Base-by-base conservation (phyloP, 2,329 filamentous ascomycete genomes). In the Rhynchosporium graminicola region DNA sequence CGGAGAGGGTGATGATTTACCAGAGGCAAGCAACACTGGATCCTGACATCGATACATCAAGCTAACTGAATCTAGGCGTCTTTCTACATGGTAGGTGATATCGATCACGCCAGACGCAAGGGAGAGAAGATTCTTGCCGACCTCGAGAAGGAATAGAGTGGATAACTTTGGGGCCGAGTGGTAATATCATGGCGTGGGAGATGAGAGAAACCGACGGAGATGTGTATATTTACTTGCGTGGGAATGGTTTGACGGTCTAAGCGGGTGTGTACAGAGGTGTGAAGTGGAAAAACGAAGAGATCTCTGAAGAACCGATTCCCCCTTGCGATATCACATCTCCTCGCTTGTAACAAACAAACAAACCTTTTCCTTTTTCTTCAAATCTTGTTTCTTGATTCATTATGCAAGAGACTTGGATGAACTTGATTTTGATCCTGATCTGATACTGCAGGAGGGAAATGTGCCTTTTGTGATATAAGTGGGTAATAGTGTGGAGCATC, bases 51-150 rank as follows among this genome's bases (percentile, higher is more conserved):
- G 36, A 46, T 1, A 13, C 15, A 45, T 15, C 57, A 63, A 57
- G 50, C 57, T 61, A 83, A 46, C 31, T 61, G 48, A 50, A 46
- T 38, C 26, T 38, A 52, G 51, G 38, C 51, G 40, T 43, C 61
- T 60, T 63, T 67, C 48, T 69, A 83, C 78, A 79, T 82, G 87
- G 86, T 98, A 79, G 95, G 95, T 78, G 90, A 97, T 84, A 88
- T 98, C 74, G 91, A 91, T 74, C 92, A 91, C 69, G 95, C 93
- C 72, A 90, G 90, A 78, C 87, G 85, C 76, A 99, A 99, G 92
- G 95, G 94, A 84, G 93, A 97, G 88, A 97, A 98, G 92, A 98
- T 99, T 85, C 83, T 99, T 78, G 93, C 95, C 74, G 95, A 98
- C 75, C 85, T 98, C 57, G 62, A 62, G 60, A 62, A 62, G 55